Conservation (phyloP, 345 rosid genomes). For the Aquilaria sinensis region DNA sequence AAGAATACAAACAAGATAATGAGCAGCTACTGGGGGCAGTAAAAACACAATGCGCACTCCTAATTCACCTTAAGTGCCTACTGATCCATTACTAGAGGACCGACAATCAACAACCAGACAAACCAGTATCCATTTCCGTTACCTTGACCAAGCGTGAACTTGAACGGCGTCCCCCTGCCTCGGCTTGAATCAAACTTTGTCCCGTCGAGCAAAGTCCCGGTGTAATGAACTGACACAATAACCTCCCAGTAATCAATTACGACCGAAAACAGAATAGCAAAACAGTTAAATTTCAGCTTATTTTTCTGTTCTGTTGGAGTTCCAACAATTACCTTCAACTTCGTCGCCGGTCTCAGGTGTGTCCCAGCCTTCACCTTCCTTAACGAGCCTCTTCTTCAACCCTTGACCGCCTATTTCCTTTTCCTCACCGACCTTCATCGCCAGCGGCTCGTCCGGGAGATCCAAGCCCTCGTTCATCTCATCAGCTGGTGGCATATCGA, state of each 20-base stretch:
- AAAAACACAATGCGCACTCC: no score
- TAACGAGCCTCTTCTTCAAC: constrained; percentile 77
- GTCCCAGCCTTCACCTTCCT: constrained; percentile 68
- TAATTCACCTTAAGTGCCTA: no score
- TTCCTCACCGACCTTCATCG: constrained; percentile 54
- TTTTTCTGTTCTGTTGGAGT: not conserved
- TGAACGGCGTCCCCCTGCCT: constrained; percentile 79
- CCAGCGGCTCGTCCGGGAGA: constrained; percentile 28
- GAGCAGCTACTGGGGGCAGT: no score
- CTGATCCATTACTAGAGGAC: no score
- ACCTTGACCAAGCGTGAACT: constrained; percentile 97
- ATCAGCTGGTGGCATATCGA: constrained; percentile 42
- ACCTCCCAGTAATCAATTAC: not conserved
- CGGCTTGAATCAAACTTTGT: constrained; percentile 92
- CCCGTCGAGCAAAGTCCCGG: constrained; percentile 91
- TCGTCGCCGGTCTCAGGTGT: constrained; percentile 73
- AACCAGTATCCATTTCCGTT: not conserved
- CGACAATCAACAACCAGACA: no score
- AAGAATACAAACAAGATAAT: no score
- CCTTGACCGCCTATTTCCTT: constrained; percentile 78
- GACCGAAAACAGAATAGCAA: not conserved
- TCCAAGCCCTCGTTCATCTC: constrained; percentile 51
- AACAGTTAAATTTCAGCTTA: not conserved
- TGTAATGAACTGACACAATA: constrained; percentile 43
- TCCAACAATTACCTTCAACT: constrained; percentile 53